Conservation (phyloP, 2,329 filamentous ascomycete genomes). For the Phoma sp. region DNA sequence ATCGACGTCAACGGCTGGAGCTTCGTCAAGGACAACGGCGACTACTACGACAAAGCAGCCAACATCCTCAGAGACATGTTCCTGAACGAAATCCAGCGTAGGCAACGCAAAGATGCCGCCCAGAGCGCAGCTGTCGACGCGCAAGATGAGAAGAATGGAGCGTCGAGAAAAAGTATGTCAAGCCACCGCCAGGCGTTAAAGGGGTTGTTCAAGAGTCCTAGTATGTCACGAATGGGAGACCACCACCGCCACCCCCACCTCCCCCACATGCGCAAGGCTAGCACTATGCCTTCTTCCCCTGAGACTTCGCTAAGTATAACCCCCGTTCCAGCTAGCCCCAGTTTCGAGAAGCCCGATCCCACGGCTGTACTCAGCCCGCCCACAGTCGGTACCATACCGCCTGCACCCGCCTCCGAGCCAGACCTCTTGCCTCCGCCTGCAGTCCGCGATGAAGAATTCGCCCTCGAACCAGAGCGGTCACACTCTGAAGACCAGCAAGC, state of each 20-base stretch:
- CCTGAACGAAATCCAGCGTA: slow-evolving; percentile 74
- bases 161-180: slow-evolving; percentile 43
- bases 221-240: slow-evolving; percentile 64
- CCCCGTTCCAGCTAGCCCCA: slow-evolving; percentile 54
- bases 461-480: slow-evolving; percentile 31
- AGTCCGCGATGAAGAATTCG: slow-evolving; percentile 32
- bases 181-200: slow-evolving; percentile 58
- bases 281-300: slow-evolving; percentile 51
- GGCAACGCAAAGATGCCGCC: slow-evolving; percentile 54
- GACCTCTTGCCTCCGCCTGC: slow-evolving; percentile 40
- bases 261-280: slow-evolving; percentile 44
- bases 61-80: slow-evolving; percentile 89
- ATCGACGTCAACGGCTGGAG: slow-evolving; percentile 99
- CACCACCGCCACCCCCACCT: slow-evolving; percentile 50
- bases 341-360: slow-evolving; percentile 47
- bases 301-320: slow-evolving; percentile 52
- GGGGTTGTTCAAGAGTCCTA: slow-evolving; percentile 68
- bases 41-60: slow-evolving; percentile 93
- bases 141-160: slow-evolving; percentile 27
- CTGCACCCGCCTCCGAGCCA: slow-evolving; percentile 38
- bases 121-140: slow-evolving; percentile 45
- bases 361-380: slow-evolving; percentile 25
- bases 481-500: slow-evolving; percentile 41
- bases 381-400: slow-evolving; percentile 17
- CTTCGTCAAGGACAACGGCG: slow-evolving; percentile 98